Conservation (phyloP, 768 basidiomycete genomes). For the Psilocybe cyanescens region DNA sequence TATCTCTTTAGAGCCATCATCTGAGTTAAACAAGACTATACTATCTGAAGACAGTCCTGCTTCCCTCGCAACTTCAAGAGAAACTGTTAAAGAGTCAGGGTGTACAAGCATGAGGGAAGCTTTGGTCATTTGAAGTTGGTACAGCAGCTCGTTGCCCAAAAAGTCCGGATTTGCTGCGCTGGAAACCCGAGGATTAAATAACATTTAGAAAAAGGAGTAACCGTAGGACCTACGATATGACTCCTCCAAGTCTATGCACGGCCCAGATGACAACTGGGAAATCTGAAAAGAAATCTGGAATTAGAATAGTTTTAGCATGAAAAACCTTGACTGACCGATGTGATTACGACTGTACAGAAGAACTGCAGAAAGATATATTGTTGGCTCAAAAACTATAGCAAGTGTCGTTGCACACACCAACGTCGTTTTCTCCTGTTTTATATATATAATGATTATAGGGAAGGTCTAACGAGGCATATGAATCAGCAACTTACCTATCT, state of each 20-base stretch:
- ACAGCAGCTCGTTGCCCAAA: slow-evolving; percentile 52
- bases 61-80: slow-evolving; percentile 42
- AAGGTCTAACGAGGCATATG: too few species aligned
- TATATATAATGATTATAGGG: too few species aligned
- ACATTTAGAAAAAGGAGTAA: background rate
- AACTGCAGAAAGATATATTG: slow-evolving; percentile 38
- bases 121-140: slow-evolving; percentile 55
- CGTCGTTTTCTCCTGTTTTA: slow-evolving; percentile 47
- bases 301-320: background rate
- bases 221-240: slow-evolving; percentile 50
- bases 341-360: slow-evolving; percentile 71
- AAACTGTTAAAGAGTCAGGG: slow-evolving; percentile 45
- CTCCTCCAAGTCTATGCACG: slow-evolving; percentile 55
- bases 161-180: slow-evolving; percentile 66
- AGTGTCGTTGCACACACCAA: slow-evolving; percentile 40
- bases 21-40: slow-evolving; percentile 46
- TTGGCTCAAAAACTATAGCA: background rate
- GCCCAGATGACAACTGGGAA: slow-evolving; percentile 62
- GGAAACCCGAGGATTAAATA: background rate
- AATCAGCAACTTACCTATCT: slow-evolving; percentile 38
- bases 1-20: slow-evolving; percentile 4
- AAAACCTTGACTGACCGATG: slow-evolving; percentile 45
- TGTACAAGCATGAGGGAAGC: slow-evolving; percentile 51
- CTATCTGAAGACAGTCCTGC: slow-evolving; percentile 43
- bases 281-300: slow-evolving; percentile 35